Evolutionary conservation across 2,329 filamentous ascomycete genomes (phyloP).

Genomic region (Sporothrix brunneoviolacea): DNA sequence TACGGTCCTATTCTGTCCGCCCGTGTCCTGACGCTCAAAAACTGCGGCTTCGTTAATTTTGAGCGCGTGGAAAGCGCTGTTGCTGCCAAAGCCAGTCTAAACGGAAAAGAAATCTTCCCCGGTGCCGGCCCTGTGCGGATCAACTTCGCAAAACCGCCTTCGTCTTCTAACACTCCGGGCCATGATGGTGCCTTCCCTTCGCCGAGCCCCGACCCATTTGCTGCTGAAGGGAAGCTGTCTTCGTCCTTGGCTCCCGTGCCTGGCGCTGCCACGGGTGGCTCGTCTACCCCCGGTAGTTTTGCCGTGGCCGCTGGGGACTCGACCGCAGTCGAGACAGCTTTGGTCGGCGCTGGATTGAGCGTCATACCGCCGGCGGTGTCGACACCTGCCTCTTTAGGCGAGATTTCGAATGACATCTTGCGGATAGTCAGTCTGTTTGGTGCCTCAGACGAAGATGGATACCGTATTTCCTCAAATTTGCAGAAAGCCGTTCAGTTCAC

Average conservation of each 20-base stretch:
- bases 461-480: slow-evolving; percentile 65
- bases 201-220: slow-evolving; percentile 81
- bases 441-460: slow-evolving; percentile 69
- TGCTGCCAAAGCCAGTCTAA: slow-evolving; percentile 77
- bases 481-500: slow-evolving; percentile 71
- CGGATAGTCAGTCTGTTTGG: slow-evolving; percentile 86
- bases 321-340: background rate
- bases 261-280: slow-evolving; percentile 26
- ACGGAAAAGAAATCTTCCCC: slow-evolving; percentile 97
- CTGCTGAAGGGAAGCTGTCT: slow-evolving; percentile 34
- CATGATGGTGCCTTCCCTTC: slow-evolving; percentile 83
- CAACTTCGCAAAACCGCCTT: slow-evolving; percentile 94
- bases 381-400: slow-evolving; percentile 63
- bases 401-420: slow-evolving; percentile 76
- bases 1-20: slow-evolving; percentile 88
- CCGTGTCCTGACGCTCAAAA: slow-evolving; percentile 93
- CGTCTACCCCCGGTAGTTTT: background rate
- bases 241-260: slow-evolving; percentile 22
- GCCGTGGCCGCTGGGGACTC: slow-evolving; percentile 15
- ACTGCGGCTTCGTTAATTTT: slow-evolving; percentile 98
- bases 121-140: slow-evolving; percentile 91
- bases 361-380: slow-evolving; percentile 42
- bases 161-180: slow-evolving; percentile 80
- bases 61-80: slow-evolving; percentile 86
- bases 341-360: background rate